phyloP scores from a whole-genome alignment of 2,329 filamentous ascomycete genomes.

The Macrophomina phaseolina region DNA sequence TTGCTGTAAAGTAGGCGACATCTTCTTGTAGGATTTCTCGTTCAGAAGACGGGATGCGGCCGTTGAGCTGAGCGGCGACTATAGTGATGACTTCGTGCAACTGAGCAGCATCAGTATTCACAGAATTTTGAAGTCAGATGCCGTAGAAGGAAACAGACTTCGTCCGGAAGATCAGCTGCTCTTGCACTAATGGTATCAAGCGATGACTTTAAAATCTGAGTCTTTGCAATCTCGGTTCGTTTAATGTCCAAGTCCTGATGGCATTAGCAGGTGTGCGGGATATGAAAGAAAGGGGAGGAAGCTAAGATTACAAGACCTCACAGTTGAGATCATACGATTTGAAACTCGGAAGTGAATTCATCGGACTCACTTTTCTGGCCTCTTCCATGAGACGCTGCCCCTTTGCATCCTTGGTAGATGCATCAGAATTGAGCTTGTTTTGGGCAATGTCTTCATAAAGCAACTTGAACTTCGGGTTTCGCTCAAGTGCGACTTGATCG shows the following conservation, averaged over 20 bases:
- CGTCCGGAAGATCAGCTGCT: conserved; percentile 45
- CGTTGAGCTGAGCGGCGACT: conserved; percentile 47
- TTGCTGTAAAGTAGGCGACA: conserved; percentile 46
- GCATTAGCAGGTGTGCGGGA: background rate
- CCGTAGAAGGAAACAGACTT: conserved; percentile 34
- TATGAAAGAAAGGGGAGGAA: too few relatives aligned
- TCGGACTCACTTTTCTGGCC: conserved; percentile 43
- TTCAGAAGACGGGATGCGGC: conserved; percentile 44
- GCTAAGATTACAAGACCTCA: too few relatives aligned
- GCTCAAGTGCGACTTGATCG: conserved; percentile 42
- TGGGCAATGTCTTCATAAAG: conserved; percentile 53
- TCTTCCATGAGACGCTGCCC: conserved; percentile 50
- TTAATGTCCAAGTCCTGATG: conserved; percentile 45
- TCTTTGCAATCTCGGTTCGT: conserved; percentile 40
- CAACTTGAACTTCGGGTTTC: conserved; percentile 52
- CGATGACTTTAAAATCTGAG: conserved; percentile 42
- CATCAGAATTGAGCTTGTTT: conserved; percentile 51
- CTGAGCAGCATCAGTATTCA: background rate
- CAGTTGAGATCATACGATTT: too few relatives aligned
- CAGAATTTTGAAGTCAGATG: too few relatives aligned
- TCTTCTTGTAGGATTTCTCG: conserved; percentile 48
- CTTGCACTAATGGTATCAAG: conserved; percentile 43
- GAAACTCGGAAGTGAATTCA: too few relatives aligned
- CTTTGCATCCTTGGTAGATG: conserved; percentile 50
- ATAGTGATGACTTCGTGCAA: conserved; percentile 49